Evolutionary conservation across 371 early-diverging fungal species (phyloP), one percentile per base, ranked within the genome.

Genomic region (Actinomortierella wolfii): DNA sequence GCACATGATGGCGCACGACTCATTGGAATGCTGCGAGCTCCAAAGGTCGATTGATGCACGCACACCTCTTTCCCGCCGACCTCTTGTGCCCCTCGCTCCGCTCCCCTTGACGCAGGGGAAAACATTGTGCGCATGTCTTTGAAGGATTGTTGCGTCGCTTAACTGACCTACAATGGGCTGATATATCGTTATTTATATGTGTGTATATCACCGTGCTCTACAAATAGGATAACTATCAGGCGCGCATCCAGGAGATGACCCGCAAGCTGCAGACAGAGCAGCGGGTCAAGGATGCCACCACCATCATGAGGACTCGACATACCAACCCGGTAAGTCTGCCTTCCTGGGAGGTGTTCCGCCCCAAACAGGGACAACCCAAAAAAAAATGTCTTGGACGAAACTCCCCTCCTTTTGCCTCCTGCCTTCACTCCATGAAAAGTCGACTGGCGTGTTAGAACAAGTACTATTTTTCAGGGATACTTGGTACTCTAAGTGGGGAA

Each of bases 231-330:
- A 73, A 55, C 54, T 73, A 62, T 44, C 67, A 73, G 13, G 62
- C 63, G 39, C 67, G 74, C 23, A 73, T 73, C 50, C 74, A 73
- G 56, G 74, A 73, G 59, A 73, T 73, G 53, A 63, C 74, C 53
- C 57, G 67, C 47, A 73, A 73, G 54, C 54, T 73, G 51, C 74
- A 73, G 64, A 73, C 74, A 25, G 74, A 73, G 67, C 74, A 73
- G 60, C 74, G 74, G 43, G 74, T 73, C 62, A 73, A 73, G 63
- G 74, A 73, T 67, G 74, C 74, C 45, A 73, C 74, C 23, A 73
- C 74, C 3, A 67, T 73, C 50, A 61, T 73, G 74, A 58, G 74
- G 20, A 73, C 74, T 44, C 62, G 74, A 53, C 74, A 73, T 52
- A 73, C 74, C 51, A 73, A 73, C 51, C 74, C 74, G 56, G 74